phyloP scores from a whole-genome alignment of 108 stramenopile species.

The Cyclostephanos invisitatus region DNA sequence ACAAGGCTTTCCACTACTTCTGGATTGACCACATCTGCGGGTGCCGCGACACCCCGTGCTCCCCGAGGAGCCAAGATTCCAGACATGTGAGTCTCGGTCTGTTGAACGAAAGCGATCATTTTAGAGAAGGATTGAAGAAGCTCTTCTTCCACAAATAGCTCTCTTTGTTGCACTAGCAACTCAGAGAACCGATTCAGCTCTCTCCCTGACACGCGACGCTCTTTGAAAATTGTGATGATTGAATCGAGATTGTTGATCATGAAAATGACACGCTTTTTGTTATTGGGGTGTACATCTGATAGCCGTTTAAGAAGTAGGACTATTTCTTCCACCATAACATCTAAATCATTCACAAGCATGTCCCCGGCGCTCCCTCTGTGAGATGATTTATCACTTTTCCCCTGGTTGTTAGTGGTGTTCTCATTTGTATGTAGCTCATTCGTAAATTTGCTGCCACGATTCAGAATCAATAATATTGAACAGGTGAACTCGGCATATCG shows the following conservation, averaged over 20 bases:
- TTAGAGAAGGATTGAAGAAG: slow-evolving; percentile 87
- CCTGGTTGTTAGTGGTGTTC: neutral
- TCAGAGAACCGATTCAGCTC: slow-evolving; percentile 93
- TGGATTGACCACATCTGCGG: slow-evolving; percentile 69
- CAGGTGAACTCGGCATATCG: slow-evolving; percentile 97
- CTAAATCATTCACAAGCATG: slow-evolving; percentile 82
- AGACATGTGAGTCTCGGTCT: slow-evolving; percentile 84
- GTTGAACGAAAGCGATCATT: slow-evolving; percentile 96
- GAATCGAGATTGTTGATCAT: slow-evolving; percentile 96
- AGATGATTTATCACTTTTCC: slow-evolving; percentile 22
- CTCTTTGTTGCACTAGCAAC: slow-evolving; percentile 83
- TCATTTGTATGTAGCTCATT: slow-evolving; percentile 11
- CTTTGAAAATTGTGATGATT: slow-evolving; percentile 91
- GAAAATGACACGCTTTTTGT: slow-evolving; percentile 92
- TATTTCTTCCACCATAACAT: slow-evolving; percentile 74
- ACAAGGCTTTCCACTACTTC: slow-evolving; percentile 90
- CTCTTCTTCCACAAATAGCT: slow-evolving; percentile 97
- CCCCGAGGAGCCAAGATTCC: slow-evolving; percentile 43
- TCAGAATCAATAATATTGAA: slow-evolving; percentile 86
- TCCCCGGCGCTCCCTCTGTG: slow-evolving; percentile 74
- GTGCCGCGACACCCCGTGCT: slow-evolving; percentile 52
- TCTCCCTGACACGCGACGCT: slow-evolving; percentile 88
- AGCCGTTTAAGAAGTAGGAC: slow-evolving; percentile 79
- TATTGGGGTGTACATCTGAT: slow-evolving; percentile 76
- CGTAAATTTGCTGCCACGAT: slow-evolving; percentile 63